phyloP scores from a whole-genome alignment of 2,329 filamentous ascomycete genomes.

The Penicillium sp. region DNA sequence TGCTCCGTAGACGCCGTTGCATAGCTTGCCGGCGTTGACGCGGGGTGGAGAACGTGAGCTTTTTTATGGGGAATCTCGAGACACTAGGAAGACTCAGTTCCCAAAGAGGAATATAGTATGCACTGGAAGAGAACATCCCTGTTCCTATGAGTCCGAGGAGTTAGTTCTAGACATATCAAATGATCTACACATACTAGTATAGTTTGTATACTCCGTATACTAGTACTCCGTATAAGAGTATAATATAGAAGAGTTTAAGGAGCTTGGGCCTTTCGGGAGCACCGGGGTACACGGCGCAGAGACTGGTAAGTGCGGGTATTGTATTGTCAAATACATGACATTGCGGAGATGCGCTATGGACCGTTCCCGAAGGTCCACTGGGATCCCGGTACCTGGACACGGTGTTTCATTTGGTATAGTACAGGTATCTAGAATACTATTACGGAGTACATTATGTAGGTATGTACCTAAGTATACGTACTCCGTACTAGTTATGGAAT shows the following conservation, averaged over 20 bases:
- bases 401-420: slow-evolving; percentile 1
- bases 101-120: background rate
- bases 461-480: no score
- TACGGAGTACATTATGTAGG: no score
- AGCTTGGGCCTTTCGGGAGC: slow-evolving; percentile 13
- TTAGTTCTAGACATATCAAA: slow-evolving; percentile 7
- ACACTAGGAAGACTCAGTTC: background rate
- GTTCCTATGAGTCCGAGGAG: background rate
- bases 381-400: slow-evolving; percentile 23
- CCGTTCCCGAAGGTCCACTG: slow-evolving; percentile 19
- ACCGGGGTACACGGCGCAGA: slow-evolving; percentile 8
- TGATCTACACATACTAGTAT: slow-evolving; percentile 1
- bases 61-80: background rate
- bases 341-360: slow-evolving; percentile 17
- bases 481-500: no score
- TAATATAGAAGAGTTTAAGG: background rate
- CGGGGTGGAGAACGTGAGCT: slow-evolving; percentile 1
- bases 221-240: no score
- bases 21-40: slow-evolving; percentile 7
- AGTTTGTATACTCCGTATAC: no score
- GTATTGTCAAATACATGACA: slow-evolving; percentile 7
- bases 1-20: slow-evolving; percentile 3
- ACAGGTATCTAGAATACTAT: background rate
- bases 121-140: background rate
- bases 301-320: slow-evolving; percentile 3